Percentiles rank a stretch among this genome's conserved stretches.
Evolutionary conservation across 2,329 filamentous ascomycete species (phyloP).

Genomic region (Chaetomiaceae sp.): DNA sequence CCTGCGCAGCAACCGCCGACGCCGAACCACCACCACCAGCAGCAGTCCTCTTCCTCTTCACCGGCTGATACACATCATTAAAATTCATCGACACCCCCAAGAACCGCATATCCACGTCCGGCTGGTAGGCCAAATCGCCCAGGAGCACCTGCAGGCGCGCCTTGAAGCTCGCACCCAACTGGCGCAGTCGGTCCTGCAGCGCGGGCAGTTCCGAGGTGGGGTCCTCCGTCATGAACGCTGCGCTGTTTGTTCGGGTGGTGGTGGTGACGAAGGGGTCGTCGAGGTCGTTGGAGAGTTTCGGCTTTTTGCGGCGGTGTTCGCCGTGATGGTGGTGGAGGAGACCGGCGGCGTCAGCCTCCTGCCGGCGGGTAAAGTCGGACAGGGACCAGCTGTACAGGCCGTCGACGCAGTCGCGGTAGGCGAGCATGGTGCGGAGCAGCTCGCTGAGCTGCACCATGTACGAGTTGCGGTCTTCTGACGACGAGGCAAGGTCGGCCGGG

Average conservation of each 20-base stretch:
- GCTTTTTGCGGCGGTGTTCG: slow-evolving; percentile 48
- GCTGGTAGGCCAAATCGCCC: slow-evolving; percentile 87
- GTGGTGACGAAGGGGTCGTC: slow-evolving; percentile 9
- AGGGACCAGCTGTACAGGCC: slow-evolving; percentile 93
- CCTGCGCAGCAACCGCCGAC: neutral
- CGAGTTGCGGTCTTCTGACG: slow-evolving; percentile 62
- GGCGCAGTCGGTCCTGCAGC: slow-evolving; percentile 66
- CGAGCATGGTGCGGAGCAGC: slow-evolving; percentile 87
- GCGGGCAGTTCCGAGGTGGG: slow-evolving; percentile 65
- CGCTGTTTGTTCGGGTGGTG: neutral
- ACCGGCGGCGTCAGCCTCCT: slow-evolving; percentile 74
- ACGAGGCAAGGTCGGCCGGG: slow-evolving; percentile 42
- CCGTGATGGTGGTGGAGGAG: slow-evolving; percentile 37
- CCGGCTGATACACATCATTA: slow-evolving; percentile 89
- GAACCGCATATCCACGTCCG: slow-evolving; percentile 93
- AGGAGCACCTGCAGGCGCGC: slow-evolving; percentile 74
- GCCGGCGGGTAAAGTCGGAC: slow-evolving; percentile 86
- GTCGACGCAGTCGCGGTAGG: slow-evolving; percentile 89
- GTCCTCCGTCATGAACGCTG: slow-evolving; percentile 37
- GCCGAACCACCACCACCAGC: neutral
- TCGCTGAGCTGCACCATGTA: slow-evolving; percentile 92
- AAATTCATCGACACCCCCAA: slow-evolving; percentile 98
- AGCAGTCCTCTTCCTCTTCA: slow-evolving; percentile 51
- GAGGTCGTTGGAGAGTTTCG: slow-evolving; percentile 45
- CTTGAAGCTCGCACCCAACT: slow-evolving; percentile 72